Conservation (phyloP, 257 asterid genomes). For the Solanum habrochaites region DNA sequence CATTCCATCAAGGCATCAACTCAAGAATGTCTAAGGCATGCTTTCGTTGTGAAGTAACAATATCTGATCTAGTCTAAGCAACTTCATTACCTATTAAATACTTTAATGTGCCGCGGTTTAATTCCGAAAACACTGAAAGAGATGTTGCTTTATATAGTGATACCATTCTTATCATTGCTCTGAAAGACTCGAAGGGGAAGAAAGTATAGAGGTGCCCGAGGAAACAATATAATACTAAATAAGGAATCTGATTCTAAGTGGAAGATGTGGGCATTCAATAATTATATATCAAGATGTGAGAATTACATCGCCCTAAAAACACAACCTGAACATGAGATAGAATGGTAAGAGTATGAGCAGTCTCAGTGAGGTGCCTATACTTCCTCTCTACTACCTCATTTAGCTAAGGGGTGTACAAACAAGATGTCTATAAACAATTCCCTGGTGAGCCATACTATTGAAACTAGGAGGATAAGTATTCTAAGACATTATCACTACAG, state of each 20-base stretch:
- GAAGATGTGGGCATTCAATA: neutral
- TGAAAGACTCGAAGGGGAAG: neutral
- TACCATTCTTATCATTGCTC: neutral
- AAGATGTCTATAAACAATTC: neutral
- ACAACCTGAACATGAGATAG: neutral
- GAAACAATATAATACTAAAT: neutral
- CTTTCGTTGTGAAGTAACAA: neutral
- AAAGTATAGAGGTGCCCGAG: neutral
- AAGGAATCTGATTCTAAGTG: neutral
- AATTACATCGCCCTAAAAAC: neutral
- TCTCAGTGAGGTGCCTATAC: neutral
- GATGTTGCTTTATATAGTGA: neutral
- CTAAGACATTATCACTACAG: neutral
- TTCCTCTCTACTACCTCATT: neutral
- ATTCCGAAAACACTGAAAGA: neutral
- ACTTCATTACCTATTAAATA: neutral
- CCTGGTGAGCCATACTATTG: neutral
- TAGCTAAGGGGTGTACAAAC: neutral
- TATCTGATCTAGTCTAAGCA: neutral
- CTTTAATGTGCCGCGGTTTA: neutral
- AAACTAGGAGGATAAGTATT: neutral
- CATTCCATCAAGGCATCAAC: neutral
- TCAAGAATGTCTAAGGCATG: neutral
- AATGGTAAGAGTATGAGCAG: neutral
- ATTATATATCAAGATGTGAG: neutral